Base-by-base conservation (phyloP, 2,329 filamentous ascomycete species). In the Bipolaris zeicola region DNA sequence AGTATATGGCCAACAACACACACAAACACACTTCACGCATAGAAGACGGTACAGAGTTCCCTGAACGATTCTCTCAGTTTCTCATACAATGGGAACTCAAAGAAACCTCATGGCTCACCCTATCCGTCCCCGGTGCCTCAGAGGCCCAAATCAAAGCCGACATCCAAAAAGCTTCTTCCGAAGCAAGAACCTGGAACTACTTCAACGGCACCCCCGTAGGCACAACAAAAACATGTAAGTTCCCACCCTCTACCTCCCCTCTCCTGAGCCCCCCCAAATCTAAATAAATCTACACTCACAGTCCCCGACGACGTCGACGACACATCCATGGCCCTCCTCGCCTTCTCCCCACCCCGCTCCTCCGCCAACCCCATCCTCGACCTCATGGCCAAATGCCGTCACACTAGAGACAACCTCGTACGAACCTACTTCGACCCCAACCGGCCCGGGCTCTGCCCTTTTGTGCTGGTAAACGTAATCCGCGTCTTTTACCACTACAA, bases 341-440 rank as follows among this genome's bases (percentile, higher is more conserved):
- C 65, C 3, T 63, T 76, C 36, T 61, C 54, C 5, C 65, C 62
- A 5, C 51, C 48, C 5, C 26, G 52, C 3, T 18, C 41, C 3
- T 47, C 43, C 8, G 54, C 53, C 6, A 44, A 58, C 8, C 28
- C 39, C 8, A 22, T 64, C 6, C 55, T 67, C 6, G 56, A 62
- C 20, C 31, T n/a, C 6, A 58, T 65, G 20, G 42, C 54, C 8
- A 47, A 72, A 69, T 62, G 81, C 79, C 53, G 78, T 70, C 42
- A 78, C 79, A 26, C 65, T 6, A 46, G 26, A 64, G 52, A 81
- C 76, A 53, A 71, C 68, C 46, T 75, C 69, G 67, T 79, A 74
- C 50, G 76, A 66, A 68, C 65, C 2, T 77, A 77, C 58, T 75
- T 74, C 39, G 66, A 69, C 54, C 50, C 45, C 10, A 52, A 50